These are phyloP conservation scores for Fusarium torulosum DNA, from an alignment of 2,329 filamentous ascomycete species.

Conservation along the genomic window DNA sequence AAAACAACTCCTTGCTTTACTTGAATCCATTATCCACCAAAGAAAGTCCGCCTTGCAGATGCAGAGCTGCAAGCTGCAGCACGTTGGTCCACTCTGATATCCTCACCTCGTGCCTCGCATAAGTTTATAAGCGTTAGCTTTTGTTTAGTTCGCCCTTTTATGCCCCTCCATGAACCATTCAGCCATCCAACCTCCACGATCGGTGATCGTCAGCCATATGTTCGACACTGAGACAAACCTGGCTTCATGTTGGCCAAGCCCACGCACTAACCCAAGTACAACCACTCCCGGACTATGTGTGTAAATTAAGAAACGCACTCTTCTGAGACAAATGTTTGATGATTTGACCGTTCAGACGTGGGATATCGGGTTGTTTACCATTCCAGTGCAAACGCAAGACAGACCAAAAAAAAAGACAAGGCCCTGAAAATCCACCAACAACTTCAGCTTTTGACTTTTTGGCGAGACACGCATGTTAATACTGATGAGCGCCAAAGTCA, in stretches of 20 bases:
- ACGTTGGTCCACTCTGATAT: conserved; percentile 31
- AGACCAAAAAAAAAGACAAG: conserved; percentile 2
- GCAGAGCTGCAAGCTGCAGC: conserved; percentile 25
- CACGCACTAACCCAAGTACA: neutral
- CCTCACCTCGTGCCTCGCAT: conserved; percentile 1
- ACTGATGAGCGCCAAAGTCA: conserved; percentile 10
- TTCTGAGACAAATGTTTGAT: conserved; percentile 33
- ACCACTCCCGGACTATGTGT: conserved; percentile 24
- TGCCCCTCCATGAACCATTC: conserved; percentile 1
- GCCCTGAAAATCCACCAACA: conserved; percentile 12
- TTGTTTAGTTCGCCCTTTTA: conserved; percentile 7
- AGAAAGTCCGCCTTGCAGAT: conserved; percentile 44
- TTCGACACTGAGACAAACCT: conserved; percentile 40
- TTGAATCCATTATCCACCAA: conserved; percentile 17
- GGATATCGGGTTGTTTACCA: conserved; percentile 39
- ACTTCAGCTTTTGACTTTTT: conserved; percentile 1
- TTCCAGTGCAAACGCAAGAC: conserved; percentile 31
- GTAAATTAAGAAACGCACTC: conserved; percentile 38
- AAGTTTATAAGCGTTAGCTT: conserved; percentile 5
- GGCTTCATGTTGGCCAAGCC: conserved; percentile 13
- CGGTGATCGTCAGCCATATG: conserved; percentile 25
- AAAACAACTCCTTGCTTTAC: conserved; percentile 40
- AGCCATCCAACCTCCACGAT: conserved; percentile 3
- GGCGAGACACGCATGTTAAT: conserved; percentile 28
- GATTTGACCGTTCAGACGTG: conserved; percentile 14